These are phyloP conservation scores for Scolecobasidium constrictum DNA, from an alignment of 2,329 filamentous ascomycete species.

Conservation along the genomic window DNA sequence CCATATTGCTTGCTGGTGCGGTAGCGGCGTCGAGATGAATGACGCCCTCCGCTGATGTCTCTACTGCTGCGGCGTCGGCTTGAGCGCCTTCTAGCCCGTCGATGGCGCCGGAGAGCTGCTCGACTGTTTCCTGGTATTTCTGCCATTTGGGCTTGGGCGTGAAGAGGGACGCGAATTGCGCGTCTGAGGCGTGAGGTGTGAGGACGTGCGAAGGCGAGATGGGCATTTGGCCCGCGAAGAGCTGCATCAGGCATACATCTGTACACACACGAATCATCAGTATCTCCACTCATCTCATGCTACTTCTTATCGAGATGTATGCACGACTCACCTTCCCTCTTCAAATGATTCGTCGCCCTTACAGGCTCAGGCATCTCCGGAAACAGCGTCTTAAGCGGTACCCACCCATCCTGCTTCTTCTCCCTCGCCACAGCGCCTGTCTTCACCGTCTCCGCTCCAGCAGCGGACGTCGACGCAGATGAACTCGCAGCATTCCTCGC, in stretches of 20 bases:
- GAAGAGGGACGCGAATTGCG: not conserved
- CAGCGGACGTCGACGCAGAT: too few relatives aligned
- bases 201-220: not conserved
- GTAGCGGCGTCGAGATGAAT: not conserved
- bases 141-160: not conserved
- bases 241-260: not conserved
- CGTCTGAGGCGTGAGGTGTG: not conserved
- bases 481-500: too few relatives aligned
- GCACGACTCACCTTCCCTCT: not conserved
- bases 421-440: not conserved
- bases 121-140: not conserved
- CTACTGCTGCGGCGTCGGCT: not conserved
- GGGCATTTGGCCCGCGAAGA: not conserved
- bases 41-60: not conserved
- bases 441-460: too few relatives aligned
- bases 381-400: not conserved
- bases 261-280: not conserved
- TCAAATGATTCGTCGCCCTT: not conserved
- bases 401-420: not conserved
- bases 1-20: too few relatives aligned
- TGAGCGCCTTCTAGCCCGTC: conserved; percentile 1
- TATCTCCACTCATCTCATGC: too few relatives aligned
- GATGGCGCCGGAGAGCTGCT: not conserved
- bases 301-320: too few relatives aligned
- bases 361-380: not conserved